Evolutionary conservation across 2,329 filamentous ascomycete species (phyloP).

Genomic region (Xylariaceae sp.): DNA sequence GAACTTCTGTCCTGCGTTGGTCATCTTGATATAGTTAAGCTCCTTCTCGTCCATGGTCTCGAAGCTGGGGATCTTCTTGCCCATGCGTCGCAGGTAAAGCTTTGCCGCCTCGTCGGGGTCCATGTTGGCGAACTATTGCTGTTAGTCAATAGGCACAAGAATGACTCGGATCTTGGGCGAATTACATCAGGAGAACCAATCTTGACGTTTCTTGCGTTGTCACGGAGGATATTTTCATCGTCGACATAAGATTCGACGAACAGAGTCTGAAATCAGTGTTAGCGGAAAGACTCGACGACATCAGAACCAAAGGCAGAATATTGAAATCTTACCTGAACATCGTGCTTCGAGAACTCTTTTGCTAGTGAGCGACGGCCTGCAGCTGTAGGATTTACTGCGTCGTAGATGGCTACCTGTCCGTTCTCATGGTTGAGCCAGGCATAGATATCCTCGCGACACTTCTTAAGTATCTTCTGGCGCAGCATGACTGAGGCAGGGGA

Average conservation of each 20-base stretch:
- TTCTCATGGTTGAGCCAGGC: conserved; percentile 95
- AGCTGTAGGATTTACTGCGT: conserved; percentile 90
- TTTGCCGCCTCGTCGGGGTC: conserved; percentile 85
- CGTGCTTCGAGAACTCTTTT: conserved; percentile 96
- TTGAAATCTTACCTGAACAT: conserved; percentile 63
- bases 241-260: conserved; percentile 97
- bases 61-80: conserved; percentile 88
- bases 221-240: conserved; percentile 86
- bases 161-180: not conserved
- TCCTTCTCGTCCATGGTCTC: conserved; percentile 94
- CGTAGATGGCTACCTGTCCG: conserved; percentile 96
- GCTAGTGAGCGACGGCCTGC: conserved; percentile 76
- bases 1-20: conserved; percentile 89
- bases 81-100: conserved; percentile 84
- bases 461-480: conserved; percentile 94
- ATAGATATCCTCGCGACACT: conserved; percentile 95
- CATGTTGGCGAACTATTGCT: conserved; percentile 75
- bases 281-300: not conserved
- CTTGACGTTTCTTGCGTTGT: conserved; percentile 96
- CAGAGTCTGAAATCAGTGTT: conserved; percentile 58
- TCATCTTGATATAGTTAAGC: conserved; percentile 98
- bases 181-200: conserved; percentile 89
- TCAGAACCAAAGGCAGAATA: not conserved
- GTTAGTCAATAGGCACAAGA: conserved; percentile 14
- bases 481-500: conserved; percentile 88